These are phyloP conservation scores for Candida lessepsii DNA, from an alignment of 805 yeast genomes.

Conservation along the genomic window DNA sequence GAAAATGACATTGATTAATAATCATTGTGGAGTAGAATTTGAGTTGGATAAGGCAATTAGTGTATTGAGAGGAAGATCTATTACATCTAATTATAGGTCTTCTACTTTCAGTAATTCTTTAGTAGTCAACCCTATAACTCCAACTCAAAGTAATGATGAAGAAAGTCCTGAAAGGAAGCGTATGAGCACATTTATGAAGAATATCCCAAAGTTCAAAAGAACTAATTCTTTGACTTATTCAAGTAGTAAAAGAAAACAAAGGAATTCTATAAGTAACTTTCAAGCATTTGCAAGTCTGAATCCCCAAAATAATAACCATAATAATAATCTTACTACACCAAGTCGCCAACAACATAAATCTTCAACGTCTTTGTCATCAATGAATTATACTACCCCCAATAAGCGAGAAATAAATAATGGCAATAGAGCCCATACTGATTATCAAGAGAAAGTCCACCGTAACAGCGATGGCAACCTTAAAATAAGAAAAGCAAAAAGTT, in stretches of 20 bases:
- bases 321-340: background rate
- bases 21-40: slow-evolving; percentile 89
- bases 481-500: slow-evolving; percentile 32
- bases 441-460: slow-evolving; percentile 2
- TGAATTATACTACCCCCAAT: slow-evolving; percentile 11
- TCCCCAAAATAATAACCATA: background rate
- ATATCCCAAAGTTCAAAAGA: slow-evolving; percentile 24
- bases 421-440: slow-evolving; percentile 9
- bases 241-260: slow-evolving; percentile 10
- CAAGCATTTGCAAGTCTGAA: slow-evolving; percentile 3
- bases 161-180: slow-evolving; percentile 12
- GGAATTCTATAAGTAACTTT: slow-evolving; percentile 16
- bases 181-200: slow-evolving; percentile 7
- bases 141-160: slow-evolving; percentile 2
- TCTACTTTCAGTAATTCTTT: slow-evolving; percentile 14
- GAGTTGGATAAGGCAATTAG: slow-evolving; percentile 79
- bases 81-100: slow-evolving; percentile 25
- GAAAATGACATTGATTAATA: slow-evolving; percentile 75
- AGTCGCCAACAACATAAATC: slow-evolving; percentile 12
- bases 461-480: slow-evolving; percentile 5
- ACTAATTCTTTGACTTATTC: slow-evolving; percentile 21
- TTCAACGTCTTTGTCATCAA: slow-evolving; percentile 14
- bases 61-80: slow-evolving; percentile 59
- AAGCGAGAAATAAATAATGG: slow-evolving; percentile 1
- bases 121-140: slow-evolving; percentile 12